Conservation (phyloP, 768 basidiomycete genomes). For the Exidia glandulosa region DNA sequence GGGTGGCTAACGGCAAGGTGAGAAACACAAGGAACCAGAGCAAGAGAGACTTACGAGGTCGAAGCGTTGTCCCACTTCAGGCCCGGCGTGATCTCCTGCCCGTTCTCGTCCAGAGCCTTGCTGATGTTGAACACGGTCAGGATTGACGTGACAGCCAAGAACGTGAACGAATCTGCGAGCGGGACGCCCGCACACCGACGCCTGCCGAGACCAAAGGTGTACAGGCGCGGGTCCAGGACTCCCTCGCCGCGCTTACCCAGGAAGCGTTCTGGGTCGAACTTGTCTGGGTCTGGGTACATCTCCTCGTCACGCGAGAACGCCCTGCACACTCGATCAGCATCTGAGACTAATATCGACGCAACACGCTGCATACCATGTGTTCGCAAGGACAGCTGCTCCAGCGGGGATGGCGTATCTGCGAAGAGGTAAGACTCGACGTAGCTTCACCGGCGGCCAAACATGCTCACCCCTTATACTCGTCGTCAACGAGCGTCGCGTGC, state of each 20-base stretch:
- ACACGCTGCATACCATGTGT: not conserved
- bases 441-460: too few species aligned
- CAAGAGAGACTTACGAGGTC: too few species aligned
- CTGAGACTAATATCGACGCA: not conserved
- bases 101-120: conserved; percentile 23
- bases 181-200: too few species aligned
- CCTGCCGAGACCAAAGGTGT: too few species aligned
- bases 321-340: conserved; percentile 4
- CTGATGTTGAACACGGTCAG: conserved; percentile 27
- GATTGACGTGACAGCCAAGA: conserved; percentile 25
- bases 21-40: too few species aligned
- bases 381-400: not conserved
- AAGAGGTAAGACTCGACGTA: too few species aligned
- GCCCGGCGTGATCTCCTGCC: conserved; percentile 21
- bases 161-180: conserved; percentile 14
- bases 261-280: conserved; percentile 30
- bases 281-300: conserved; percentile 22
- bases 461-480: too few species aligned
- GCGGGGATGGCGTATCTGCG: too few species aligned
- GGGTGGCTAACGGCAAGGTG: too few species aligned
- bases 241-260: conserved; percentile 10
- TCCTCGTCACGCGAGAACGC: conserved; percentile 24
- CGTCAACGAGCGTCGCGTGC: too few species aligned
- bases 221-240: conserved; percentile 1
- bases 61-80: too few species aligned